Percentiles rank a stretch among this genome's conserved stretches.
phyloP scores from a whole-genome alignment of 1,139 yeast genomes.

The Suhomyces guaymorum region DNA sequence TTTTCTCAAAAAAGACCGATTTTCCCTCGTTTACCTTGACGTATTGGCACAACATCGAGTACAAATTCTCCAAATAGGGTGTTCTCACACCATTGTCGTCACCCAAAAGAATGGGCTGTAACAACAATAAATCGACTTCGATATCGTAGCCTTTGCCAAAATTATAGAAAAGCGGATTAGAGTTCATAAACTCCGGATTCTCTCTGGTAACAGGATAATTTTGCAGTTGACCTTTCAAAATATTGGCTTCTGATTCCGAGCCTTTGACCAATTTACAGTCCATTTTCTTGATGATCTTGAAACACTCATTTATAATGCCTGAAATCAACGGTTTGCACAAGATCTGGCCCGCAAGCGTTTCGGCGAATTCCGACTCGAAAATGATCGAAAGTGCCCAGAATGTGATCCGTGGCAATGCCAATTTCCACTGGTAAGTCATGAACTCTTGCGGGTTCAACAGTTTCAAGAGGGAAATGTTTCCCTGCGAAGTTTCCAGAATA shows the following conservation, averaged over 20 bases:
- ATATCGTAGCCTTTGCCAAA: constrained; percentile 56
- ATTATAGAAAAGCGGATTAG: constrained; percentile 61
- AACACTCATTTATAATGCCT: constrained; percentile 74
- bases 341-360: constrained; percentile 59
- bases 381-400: constrained; percentile 74
- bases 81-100: constrained; percentile 85
- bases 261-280: constrained; percentile 71
- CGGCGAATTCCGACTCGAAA: constrained; percentile 69
- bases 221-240: constrained; percentile 55
- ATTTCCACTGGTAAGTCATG: constrained; percentile 78
- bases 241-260: constrained; percentile 60
- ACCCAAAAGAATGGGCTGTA: constrained; percentile 84
- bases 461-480: constrained; percentile 43
- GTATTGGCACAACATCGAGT: constrained; percentile 74
- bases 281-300: constrained; percentile 74
- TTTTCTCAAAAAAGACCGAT: constrained; percentile 40
- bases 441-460: constrained; percentile 59
- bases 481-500: constrained; percentile 35
- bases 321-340: constrained; percentile 81
- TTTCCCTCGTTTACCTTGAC: constrained; percentile 47
- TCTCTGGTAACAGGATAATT: constrained; percentile 37
- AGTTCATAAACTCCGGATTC: constrained; percentile 35
- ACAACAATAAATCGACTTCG: constrained; percentile 69
- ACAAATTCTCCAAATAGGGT: constrained; percentile 84
- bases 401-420: constrained; percentile 75